These are phyloP conservation scores for Vaccinium darrowii DNA, from an alignment of 148 eudicot species.

Conservation along the genomic window DNA sequence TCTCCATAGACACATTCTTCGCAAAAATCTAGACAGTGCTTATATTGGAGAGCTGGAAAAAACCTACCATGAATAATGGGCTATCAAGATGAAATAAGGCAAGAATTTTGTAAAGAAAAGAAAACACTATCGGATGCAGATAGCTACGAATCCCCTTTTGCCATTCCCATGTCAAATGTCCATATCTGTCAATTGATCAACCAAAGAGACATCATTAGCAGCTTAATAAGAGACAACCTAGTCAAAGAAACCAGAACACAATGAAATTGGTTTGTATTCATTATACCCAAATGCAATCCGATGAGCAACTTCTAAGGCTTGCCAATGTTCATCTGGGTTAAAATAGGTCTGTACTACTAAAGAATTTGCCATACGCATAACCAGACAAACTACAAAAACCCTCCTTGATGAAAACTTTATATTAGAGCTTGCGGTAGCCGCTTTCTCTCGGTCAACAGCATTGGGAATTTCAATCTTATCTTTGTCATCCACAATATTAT, in stretches of 20 bases:
- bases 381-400: slow-evolving; percentile 54
- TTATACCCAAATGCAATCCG: slow-evolving; percentile 72
- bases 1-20: not conserved
- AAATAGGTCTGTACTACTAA: slow-evolving; percentile 85
- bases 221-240: slow-evolving; percentile 13
- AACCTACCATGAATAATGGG: slow-evolving; percentile 75
- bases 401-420: slow-evolving; percentile 36
- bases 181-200: slow-evolving; percentile 53
- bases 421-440: slow-evolving; percentile 15
- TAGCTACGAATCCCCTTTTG: slow-evolving; percentile 76
- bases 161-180: slow-evolving; percentile 99
- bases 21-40: not conserved
- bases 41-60: not conserved
- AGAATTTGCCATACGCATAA: slow-evolving; percentile 54
- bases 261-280: not conserved
- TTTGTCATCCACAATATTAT: slow-evolving; percentile 16
- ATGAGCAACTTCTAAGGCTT: slow-evolving; percentile 91
- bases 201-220: slow-evolving; percentile 17
- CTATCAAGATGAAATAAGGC: slow-evolving; percentile 70
- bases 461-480: slow-evolving; percentile 13
- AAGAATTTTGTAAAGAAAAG: slow-evolving; percentile 70
- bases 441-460: slow-evolving; percentile 18
- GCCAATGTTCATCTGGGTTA: slow-evolving; percentile 99
- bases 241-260: not conserved
- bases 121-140: slow-evolving; percentile 84